phyloP scores from a whole-genome alignment of 2,329 filamentous ascomycete genomes.

The Aspergillus nomiae region DNA sequence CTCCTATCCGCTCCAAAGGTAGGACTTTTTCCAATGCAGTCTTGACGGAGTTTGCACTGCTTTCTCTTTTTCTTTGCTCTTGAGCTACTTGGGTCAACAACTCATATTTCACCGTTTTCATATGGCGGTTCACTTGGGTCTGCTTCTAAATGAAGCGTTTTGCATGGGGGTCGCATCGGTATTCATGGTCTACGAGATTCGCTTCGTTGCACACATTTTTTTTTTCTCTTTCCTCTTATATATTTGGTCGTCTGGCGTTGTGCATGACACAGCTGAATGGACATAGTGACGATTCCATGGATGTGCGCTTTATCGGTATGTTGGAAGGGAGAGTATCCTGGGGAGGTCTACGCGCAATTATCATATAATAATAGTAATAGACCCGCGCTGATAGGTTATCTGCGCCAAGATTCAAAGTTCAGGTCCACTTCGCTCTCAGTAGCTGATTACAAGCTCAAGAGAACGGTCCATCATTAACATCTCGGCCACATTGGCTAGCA shows the following conservation, averaged over 20 bases:
- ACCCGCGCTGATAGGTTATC: conserved; percentile 2
- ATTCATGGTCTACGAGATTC: conserved; percentile 13
- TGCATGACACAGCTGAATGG: conserved; percentile 16
- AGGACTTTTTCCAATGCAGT: not conserved
- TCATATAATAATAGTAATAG: conserved; percentile 18
- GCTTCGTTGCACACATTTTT: conserved; percentile 11
- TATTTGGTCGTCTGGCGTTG: conserved; percentile 13
- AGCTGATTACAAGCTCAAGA: conserved; percentile 15
- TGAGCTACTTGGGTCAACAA: not conserved
- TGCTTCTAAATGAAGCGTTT: not conserved
- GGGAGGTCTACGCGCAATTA: conserved; percentile 1
- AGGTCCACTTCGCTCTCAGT: conserved; percentile 8
- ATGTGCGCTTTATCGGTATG: conserved; percentile 6
- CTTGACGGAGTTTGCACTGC: not conserved
- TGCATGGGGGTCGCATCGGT: conserved; percentile 4
- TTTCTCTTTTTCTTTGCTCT: not conserved
- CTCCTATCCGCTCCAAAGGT: not conserved
- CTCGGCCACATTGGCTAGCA: not conserved
- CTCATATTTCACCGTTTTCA: conserved; percentile 4
- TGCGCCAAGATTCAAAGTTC: conserved; percentile 8
- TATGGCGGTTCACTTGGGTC: not conserved
- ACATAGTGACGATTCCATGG: conserved; percentile 18
- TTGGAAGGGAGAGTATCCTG: not conserved
- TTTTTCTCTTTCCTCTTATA: conserved; percentile 4
- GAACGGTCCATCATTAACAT: not conserved